A percentile compares a stretch with the other conserved stretches of the same genome.
Conservation (phyloP, 208 protist genomes). For the Leptomonas pyrrhocoris region DNA sequence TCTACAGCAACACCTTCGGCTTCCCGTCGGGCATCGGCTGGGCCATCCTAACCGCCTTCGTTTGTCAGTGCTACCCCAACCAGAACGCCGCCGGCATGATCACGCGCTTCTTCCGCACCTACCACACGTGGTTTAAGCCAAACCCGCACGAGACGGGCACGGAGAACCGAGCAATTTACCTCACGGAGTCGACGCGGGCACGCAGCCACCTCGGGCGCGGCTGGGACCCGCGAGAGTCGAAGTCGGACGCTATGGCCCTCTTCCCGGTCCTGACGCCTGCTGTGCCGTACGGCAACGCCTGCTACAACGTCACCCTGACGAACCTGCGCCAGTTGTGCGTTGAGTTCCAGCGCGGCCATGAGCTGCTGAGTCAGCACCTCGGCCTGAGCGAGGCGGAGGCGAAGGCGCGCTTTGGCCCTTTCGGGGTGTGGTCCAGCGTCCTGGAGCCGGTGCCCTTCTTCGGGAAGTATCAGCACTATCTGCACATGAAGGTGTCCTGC, state of each 20-base stretch:
- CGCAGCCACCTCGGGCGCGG: conserved; percentile 70
- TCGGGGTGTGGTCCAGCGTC: conserved; percentile 83
- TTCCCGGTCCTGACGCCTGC: conserved; percentile 99
- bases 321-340: conserved; percentile 94
- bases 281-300: conserved; percentile 97
- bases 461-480: conserved; percentile 80
- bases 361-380: conserved; percentile 64
- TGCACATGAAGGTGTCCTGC: conserved; percentile 82
- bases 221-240: conserved; percentile 88
- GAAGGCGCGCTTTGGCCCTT: conserved; percentile 54
- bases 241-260: conserved; percentile 90
- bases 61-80: conserved; percentile 98
- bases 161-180: conserved; percentile 90
- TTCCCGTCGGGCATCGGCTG: conserved; percentile 98
- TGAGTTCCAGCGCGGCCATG: conserved; percentile 94
- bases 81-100: conserved; percentile 92
- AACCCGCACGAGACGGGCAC: conserved; percentile 81
- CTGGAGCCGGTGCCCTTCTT: conserved; percentile 85
- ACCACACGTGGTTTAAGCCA: conserved; percentile 91
- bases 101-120: conserved; percentile 95
- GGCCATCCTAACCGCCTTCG: conserved; percentile 96
- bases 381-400: conserved; percentile 56
- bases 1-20: conserved; percentile 97
- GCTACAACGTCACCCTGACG: conserved; percentile 96
- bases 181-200: conserved; percentile 80